Conservation (phyloP, 192 early-diverging fungal species). For the Phycomyces blakesleeanus region DNA sequence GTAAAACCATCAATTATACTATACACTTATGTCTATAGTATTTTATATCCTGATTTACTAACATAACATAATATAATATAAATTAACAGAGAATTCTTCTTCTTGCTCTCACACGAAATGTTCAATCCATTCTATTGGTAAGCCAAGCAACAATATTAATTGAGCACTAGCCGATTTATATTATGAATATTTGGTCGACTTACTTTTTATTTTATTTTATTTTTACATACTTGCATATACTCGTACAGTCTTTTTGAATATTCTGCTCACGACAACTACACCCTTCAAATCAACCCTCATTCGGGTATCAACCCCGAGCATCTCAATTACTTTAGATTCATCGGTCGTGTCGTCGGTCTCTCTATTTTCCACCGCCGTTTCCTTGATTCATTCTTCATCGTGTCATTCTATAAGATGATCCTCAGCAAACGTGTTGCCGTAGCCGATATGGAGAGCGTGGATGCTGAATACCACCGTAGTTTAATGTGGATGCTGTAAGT, state of each 20-base stretch:
- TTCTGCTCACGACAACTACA: slow-evolving; percentile 97
- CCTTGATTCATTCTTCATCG: slow-evolving; percentile 94
- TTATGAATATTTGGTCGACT: too few relatives aligned
- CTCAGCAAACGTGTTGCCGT: slow-evolving; percentile 85
- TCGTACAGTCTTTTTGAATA: slow-evolving; percentile 88
- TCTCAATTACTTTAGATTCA: slow-evolving; percentile 97
- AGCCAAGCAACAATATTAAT: background rate
- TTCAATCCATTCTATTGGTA: slow-evolving; percentile 82
- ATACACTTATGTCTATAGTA: too few relatives aligned
- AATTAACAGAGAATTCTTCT: slow-evolving; percentile 85
- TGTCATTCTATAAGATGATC: slow-evolving; percentile 98
- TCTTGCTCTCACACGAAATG: slow-evolving; percentile 96
- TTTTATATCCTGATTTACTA: too few relatives aligned
- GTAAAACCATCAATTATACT: too few relatives aligned
- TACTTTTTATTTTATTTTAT: background rate
- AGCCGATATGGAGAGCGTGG: slow-evolving; percentile 93
- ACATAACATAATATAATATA: too few relatives aligned
- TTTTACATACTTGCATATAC: slow-evolving; percentile 33
- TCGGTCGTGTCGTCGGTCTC: slow-evolving; percentile 93
- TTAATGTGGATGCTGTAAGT: slow-evolving; percentile 88
- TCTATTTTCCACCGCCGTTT: slow-evolving; percentile 97
- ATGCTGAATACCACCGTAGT: slow-evolving; percentile 87
- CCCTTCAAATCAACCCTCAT: slow-evolving; percentile 96
- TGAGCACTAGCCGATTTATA: too few relatives aligned
- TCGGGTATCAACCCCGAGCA: slow-evolving; percentile 95